A percentile compares a stretch with the other conserved stretches of the same genome.
Evolutionary conservation across 2,329 filamentous ascomycete species (phyloP).

Genomic region (Apiospora malaysiana): DNA sequence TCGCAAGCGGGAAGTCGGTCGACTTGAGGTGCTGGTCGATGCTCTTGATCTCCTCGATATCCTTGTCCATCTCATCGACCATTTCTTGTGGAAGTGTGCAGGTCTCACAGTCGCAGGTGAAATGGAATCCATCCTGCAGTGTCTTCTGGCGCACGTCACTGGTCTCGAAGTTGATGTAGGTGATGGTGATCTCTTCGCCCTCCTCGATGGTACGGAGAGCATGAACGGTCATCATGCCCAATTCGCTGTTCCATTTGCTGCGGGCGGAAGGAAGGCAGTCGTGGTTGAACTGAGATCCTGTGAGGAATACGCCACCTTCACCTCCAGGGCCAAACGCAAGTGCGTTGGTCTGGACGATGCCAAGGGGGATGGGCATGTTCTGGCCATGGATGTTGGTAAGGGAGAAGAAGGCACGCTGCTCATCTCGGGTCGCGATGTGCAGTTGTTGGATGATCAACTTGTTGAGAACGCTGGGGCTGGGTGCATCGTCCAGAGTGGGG

Average conservation of each 20-base stretch:
- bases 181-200: constrained; percentile 23
- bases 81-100: constrained; percentile 17
- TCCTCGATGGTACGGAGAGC: constrained; percentile 21
- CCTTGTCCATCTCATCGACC: background rate
- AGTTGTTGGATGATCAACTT: constrained; percentile 17
- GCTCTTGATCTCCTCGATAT: background rate
- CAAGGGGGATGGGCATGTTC: constrained; percentile 14
- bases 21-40: background rate
- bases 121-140: background rate
- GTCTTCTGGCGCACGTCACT: background rate
- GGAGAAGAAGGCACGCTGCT: constrained; percentile 22
- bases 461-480: background rate
- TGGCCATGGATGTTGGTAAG: constrained; percentile 22
- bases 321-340: background rate
- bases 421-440: constrained; percentile 7
- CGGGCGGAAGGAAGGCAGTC: constrained; percentile 17
- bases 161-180: constrained; percentile 20
- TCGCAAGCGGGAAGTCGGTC: background rate
- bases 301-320: constrained; percentile 20
- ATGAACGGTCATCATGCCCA: constrained; percentile 20
- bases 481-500: background rate
- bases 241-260: constrained; percentile 15
- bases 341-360: constrained; percentile 22
- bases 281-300: constrained; percentile 23
- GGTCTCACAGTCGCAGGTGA: constrained; percentile 20